phyloP scores from a whole-genome alignment of 345 rosid genomes.

The Eucalyptus erythrocorys region DNA sequence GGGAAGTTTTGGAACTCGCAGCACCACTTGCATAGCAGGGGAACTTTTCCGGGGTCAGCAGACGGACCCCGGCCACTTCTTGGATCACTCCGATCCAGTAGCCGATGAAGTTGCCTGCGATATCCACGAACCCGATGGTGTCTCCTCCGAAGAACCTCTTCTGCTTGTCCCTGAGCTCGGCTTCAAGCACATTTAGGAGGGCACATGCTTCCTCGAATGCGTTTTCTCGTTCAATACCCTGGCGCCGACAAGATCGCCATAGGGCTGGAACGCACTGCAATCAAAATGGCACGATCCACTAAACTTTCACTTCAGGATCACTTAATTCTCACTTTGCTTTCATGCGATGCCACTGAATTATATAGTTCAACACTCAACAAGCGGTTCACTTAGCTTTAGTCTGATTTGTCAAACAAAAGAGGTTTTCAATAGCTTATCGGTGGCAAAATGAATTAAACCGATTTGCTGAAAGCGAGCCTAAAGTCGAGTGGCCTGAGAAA shows the following conservation, averaged over 20 bases:
- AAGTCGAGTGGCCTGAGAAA: neutral
- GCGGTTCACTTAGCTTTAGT: neutral
- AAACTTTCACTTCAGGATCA: neutral
- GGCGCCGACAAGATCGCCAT: constrained; percentile 16
- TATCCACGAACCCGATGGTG: constrained; percentile 40
- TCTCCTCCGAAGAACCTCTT: constrained; percentile 56
- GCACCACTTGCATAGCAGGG: constrained; percentile 21
- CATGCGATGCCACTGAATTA: neutral
- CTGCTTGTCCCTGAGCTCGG: constrained; percentile 20
- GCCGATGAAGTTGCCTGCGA: constrained; percentile 24
- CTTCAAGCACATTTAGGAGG: constrained; percentile 25
- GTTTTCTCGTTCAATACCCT: constrained; percentile 13
- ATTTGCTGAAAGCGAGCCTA: neutral
- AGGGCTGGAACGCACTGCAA: constrained; percentile 8
- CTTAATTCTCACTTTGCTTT: neutral
- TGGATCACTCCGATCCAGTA: constrained; percentile 21
- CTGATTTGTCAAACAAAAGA: neutral
- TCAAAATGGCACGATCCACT: neutral
- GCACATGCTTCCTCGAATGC: constrained; percentile 18
- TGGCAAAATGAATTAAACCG: neutral
- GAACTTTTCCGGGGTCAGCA: constrained; percentile 31
- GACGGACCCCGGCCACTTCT: constrained; percentile 23
- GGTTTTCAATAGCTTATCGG: neutral
- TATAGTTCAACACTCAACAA: neutral
- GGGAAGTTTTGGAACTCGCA: constrained; percentile 5